phyloP scores from a whole-genome alignment of 306 rosid species.

The Herpetospermum pedunculosum region DNA sequence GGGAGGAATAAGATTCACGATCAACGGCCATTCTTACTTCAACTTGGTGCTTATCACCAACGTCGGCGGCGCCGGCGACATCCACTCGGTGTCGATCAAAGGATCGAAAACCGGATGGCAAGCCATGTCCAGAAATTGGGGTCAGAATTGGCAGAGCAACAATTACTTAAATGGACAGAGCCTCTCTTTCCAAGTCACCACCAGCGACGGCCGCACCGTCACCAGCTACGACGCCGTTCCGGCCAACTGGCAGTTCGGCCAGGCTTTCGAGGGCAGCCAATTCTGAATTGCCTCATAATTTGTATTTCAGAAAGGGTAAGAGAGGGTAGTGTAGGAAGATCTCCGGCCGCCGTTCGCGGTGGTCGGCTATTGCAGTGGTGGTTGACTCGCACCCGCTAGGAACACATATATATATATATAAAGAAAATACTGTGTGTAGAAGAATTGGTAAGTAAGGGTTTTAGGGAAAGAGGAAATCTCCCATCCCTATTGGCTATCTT shows the following conservation, averaged over 20 bases:
- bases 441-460: not conserved
- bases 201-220: slow-evolving; percentile 68
- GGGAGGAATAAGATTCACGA: slow-evolving; percentile 87
- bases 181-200: slow-evolving; percentile 76
- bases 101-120: slow-evolving; percentile 78
- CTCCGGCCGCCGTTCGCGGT: not conserved
- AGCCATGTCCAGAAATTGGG: slow-evolving; percentile 87
- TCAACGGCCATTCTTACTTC: slow-evolving; percentile 92
- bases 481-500: not conserved
- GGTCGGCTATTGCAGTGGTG: slow-evolving; percentile 14
- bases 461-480: not conserved
- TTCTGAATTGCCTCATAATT: slow-evolving; percentile 33
- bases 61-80: slow-evolving; percentile 83
- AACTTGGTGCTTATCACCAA: slow-evolving; percentile 78
- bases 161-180: slow-evolving; percentile 63
- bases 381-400: slow-evolving; percentile 17
- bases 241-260: slow-evolving; percentile 74
- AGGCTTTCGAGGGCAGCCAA: slow-evolving; percentile 62
- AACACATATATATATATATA: not conserved
- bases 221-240: slow-evolving; percentile 52
- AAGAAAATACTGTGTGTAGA: not conserved
- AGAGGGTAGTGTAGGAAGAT: slow-evolving; percentile 1
- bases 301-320: not conserved
- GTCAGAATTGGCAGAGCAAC: slow-evolving; percentile 94
- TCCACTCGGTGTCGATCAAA: slow-evolving; percentile 65